phyloP scores from a whole-genome alignment of 257 asterid genomes.

The Salvia rosmarinus region DNA sequence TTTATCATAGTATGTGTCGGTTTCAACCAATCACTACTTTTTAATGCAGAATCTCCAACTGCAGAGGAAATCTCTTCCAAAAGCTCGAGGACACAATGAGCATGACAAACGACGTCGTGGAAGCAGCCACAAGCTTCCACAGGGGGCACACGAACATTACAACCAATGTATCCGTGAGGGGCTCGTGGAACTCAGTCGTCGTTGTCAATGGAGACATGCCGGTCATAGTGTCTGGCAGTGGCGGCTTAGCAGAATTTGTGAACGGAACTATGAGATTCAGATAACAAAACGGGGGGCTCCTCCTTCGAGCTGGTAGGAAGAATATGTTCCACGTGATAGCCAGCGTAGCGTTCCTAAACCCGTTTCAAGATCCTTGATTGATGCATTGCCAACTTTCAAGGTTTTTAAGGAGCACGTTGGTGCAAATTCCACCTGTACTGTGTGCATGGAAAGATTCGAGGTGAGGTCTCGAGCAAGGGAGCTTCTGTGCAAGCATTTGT shows the following conservation, averaged over 20 bases:
- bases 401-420: slow-evolving; percentile 70
- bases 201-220: slow-evolving; percentile 82
- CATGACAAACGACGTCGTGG: no score
- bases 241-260: slow-evolving; percentile 65
- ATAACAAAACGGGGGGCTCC: slow-evolving; percentile 71
- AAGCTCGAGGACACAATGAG: no score
- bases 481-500: slow-evolving; percentile 82
- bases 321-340: no score
- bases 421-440: slow-evolving; percentile 69
- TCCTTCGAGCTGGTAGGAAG: no score
- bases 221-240: slow-evolving; percentile 57
- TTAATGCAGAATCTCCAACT: slow-evolving; percentile 48
- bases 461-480: slow-evolving; percentile 60
- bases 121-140: no score
- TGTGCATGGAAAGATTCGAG: slow-evolving; percentile 78
- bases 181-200: slow-evolving; percentile 71
- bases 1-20: background rate
- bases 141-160: no score
- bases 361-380: slow-evolving; percentile 47
- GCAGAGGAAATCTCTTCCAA: slow-evolving; percentile 68
- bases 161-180: no score
- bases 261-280: no score
- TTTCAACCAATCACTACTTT: background rate
- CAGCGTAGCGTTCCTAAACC: no score
- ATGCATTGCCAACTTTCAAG: slow-evolving; percentile 63